phyloP scores from a whole-genome alignment of 257 asterid species.

The Henckelia pumila region DNA sequence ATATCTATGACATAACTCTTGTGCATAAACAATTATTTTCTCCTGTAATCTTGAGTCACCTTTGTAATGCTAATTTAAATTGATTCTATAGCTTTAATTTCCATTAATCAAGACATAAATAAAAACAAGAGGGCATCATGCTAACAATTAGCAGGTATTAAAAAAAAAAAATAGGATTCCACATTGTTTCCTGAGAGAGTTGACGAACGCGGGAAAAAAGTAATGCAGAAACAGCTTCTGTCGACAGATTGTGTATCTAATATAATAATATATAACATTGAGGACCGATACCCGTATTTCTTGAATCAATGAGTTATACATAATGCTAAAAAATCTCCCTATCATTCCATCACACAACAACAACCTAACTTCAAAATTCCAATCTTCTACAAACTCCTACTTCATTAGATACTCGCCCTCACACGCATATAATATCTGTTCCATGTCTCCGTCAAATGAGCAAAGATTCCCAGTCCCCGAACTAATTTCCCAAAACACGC shows the following conservation, averaged over 20 bases:
- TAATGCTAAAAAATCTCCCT: not conserved
- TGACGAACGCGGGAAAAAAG: not conserved
- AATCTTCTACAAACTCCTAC: not conserved
- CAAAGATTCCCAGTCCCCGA: not conserved
- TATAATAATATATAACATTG: not conserved
- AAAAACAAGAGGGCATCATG: not conserved
- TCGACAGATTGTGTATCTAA: too few relatives aligned
- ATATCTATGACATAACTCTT: not conserved
- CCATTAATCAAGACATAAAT: not conserved
- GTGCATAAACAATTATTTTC: not conserved
- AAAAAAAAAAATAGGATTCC: not conserved
- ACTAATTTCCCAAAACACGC: not conserved
- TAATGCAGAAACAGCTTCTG: not conserved
- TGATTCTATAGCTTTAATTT: not conserved
- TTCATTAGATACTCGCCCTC: not conserved
- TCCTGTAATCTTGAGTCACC: not conserved
- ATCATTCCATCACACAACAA: not conserved
- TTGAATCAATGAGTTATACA: not conserved
- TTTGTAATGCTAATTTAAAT: too few relatives aligned
- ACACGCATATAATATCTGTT: not conserved
- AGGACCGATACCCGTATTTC: conserved; percentile 1
- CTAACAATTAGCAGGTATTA: not conserved
- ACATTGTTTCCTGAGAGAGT: not conserved
- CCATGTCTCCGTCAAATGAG: not conserved
- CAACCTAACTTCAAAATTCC: not conserved